Percentiles rank a stretch among this genome's conserved stretches.
Evolutionary conservation across 1,139 yeast species (phyloP).

Genomic region (Blastobotrys malaysiensis): DNA sequence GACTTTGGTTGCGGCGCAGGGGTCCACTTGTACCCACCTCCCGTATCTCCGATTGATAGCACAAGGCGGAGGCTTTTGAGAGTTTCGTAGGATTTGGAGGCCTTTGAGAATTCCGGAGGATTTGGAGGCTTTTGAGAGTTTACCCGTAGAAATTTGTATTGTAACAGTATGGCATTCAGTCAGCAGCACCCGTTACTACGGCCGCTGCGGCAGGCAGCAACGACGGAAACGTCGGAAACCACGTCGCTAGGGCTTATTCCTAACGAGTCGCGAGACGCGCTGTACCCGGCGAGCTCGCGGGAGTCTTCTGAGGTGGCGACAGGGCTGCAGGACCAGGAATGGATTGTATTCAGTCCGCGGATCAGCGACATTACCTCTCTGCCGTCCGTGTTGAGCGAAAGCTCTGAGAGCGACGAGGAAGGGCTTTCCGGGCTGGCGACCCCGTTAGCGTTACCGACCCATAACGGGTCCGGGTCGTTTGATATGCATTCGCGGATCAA

Average conservation of each 20-base stretch:
- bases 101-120: no score
- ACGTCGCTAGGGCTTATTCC: not conserved
- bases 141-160: no score
- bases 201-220: not conserved
- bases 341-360: not conserved
- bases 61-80: no score
- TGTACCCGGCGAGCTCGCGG: not conserved
- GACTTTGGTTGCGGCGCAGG: not conserved
- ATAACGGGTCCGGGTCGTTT: constrained; percentile 35
- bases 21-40: not conserved
- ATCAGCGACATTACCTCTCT: not conserved
- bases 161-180: not conserved
- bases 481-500: constrained; percentile 34
- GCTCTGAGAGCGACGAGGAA: not conserved
- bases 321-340: not conserved
- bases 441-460: constrained; percentile 33
- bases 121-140: no score
- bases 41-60: not conserved
- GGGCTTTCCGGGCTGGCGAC: constrained; percentile 12
- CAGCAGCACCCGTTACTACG: not conserved
- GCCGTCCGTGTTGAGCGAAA: not conserved
- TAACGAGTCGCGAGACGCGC: not conserved
- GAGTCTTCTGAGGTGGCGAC: not conserved
- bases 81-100: no score
- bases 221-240: not conserved